Evolutionary conservation across 441 rosid species (phyloP), one percentile per base, ranked within the genome.

Genomic region (Metrosideros polymorpha): DNA sequence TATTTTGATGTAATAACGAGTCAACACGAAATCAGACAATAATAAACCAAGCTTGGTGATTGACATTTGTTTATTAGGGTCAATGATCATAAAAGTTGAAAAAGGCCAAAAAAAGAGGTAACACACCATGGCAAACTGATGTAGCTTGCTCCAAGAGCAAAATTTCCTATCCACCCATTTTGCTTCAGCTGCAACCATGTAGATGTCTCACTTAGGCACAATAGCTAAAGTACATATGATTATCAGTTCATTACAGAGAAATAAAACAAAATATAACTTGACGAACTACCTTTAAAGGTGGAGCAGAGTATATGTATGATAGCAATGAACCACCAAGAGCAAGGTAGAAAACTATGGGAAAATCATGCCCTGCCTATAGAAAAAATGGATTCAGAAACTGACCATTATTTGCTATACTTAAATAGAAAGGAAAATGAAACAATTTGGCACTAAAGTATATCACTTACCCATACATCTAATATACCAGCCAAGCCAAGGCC

Each of bases 161-260:
- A 96, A 91, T 97, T 97, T 87, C 99, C 99, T 75, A 97, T 90
- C 98, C 99, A 97, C 79, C 99, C 99, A 90, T 96, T 97, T 93
- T 96, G 99, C 90, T 97, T 97, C 89, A 97, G 96, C 99, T 97
- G 94, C 90, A 93, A 89, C 30, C 50, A 87, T 42, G 86, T 79
- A 86, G 63, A 52, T 27, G 87, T 84, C 85, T 77, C 35, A 32
- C 57, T 90, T 84, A 90, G 91, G 61, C 83, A 84, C 66, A 83
- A 85, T 14, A 86, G 86, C 85, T 82, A 83, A 61, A 42, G 47
- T 35, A 49, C 35, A 82, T 61, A 24, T 27, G 39, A 25, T 43
- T 51, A 82, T 22, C 3, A 35, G 17, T 53, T 32, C n/a, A 55
- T 17, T 50, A 22, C 39, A 84, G 84, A 47, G 66, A 84, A n/a